Evolutionary conservation across 2,329 filamentous ascomycete genomes (phyloP), one percentile per base, ranked within the genome.

Genomic region (Colletotrichum limetticola): DNA sequence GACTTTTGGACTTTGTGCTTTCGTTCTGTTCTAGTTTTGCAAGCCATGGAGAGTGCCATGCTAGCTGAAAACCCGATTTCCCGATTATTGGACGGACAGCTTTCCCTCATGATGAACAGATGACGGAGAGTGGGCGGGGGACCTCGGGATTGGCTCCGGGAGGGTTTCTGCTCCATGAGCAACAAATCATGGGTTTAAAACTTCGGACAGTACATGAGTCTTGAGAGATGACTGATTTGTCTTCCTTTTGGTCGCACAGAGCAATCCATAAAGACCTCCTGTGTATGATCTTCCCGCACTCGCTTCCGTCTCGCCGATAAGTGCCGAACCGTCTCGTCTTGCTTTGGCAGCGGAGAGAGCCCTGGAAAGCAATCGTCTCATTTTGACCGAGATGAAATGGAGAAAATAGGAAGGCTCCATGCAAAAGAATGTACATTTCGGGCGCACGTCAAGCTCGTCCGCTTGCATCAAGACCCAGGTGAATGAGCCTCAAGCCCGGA

Each of bases 401-500:
- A 35, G 11, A 28, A 26, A 42, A 42, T 5, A 42, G 3, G 16
- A 7, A 42, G 14, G 14, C 37, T 42, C 16, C 37, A 8, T 42
- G 16, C 37, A 19, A 42, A 19, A 42, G 16, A 42, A 42, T 7
- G 59, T 70, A 56, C 30, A 22, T 64, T 65, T 26, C 70, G 42
- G 59, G 37, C 6, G 30, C 16, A 46, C 37, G 56, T 59, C 59
- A 37, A 63, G 12, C 65, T 37, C 58, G 37, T 28, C 58, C 14
- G 52, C 69, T 42, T 59, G 66, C 59, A 69, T 64, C 66, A 64
- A 1, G 46, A 19, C 59, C 66, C n/a, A 64, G 59, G 46, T 26
- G 70, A 69, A 59, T 24, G 66, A 72, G 64, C 66, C 60, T 55
- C 60, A 57, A 65, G 26, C 46, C 66, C 56, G 59, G 70, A 55